Conservation (phyloP, 2,329 filamentous ascomycete genomes). For the Fusarium coffeatum region DNA sequence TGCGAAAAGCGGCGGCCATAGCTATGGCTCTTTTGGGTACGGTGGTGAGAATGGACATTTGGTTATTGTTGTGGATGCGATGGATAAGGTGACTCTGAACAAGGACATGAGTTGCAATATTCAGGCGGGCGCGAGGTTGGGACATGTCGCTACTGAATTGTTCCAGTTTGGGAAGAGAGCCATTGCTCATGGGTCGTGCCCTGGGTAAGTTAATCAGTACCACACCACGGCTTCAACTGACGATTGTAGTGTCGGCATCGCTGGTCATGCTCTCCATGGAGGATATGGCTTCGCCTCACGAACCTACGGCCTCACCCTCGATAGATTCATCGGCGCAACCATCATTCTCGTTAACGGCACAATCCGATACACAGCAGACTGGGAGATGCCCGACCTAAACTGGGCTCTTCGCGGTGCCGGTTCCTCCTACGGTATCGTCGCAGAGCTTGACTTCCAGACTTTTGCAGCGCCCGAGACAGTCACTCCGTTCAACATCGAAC, state of each 20-base stretch:
- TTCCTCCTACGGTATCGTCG: conserved; percentile 49
- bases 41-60: conserved; percentile 57
- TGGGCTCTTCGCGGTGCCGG: conserved; percentile 50
- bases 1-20: conserved; percentile 64
- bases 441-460: conserved; percentile 46
- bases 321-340: conserved; percentile 46
- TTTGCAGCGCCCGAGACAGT: conserved; percentile 40
- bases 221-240: conserved; percentile 4
- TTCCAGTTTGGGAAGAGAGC: conserved; percentile 54
- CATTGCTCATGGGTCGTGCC: conserved; percentile 64
- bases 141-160: conserved; percentile 57
- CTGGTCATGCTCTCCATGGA: conserved; percentile 47
- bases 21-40: conserved; percentile 62
- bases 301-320: conserved; percentile 46
- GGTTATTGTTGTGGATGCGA: conserved; percentile 55
- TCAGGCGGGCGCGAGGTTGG: conserved; percentile 62
- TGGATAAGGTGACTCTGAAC: conserved; percentile 50
- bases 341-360: conserved; percentile 48
- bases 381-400: conserved; percentile 45
- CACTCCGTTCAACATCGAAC: conserved; percentile 40
- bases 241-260: conserved; percentile 43
- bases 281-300: conserved; percentile 50
- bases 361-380: conserved; percentile 37
- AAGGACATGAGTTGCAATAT: conserved; percentile 36
- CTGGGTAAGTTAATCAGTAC: conserved; percentile 52